Evolutionary conservation across 331 rosid species (phyloP).

Genomic region (Malus hybrid): DNA sequence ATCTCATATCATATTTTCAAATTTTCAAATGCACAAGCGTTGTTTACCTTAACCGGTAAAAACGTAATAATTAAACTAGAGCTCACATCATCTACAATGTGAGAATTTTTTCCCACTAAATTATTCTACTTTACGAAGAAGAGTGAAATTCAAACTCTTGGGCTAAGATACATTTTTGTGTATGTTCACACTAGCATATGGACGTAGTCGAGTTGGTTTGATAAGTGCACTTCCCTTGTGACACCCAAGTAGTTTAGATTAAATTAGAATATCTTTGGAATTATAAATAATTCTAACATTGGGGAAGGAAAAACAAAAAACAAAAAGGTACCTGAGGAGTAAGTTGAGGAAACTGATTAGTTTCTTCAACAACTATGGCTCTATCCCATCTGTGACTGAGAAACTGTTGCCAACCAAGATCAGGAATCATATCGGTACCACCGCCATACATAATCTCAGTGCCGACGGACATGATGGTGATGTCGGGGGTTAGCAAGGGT

Average conservation of each 20-base stretch:
- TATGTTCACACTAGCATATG: too few species aligned
- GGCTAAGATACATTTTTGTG: too few species aligned
- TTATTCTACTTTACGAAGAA: too few species aligned
- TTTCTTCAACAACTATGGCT: conserved; percentile 55
- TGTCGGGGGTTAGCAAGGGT: conserved; percentile 77
- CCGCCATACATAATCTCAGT: conserved; percentile 74
- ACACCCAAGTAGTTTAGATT: too few species aligned
- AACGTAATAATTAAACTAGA: neutral
- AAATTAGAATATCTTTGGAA: too few species aligned
- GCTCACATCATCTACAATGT: neutral
- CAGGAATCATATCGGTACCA: conserved; percentile 40
- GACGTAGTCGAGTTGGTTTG: too few species aligned
- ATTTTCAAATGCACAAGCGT: neutral
- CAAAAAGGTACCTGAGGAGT: conserved; percentile 41
- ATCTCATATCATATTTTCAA: neutral
- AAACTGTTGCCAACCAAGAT: conserved; percentile 46
- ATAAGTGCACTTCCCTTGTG: too few species aligned
- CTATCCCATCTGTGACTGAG: conserved; percentile 66
- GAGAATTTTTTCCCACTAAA: neutral
- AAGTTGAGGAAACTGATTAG: conserved; percentile 60
- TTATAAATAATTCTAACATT: too few species aligned
- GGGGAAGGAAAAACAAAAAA: neutral
- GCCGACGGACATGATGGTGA: conserved; percentile 74
- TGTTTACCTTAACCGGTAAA: neutral
- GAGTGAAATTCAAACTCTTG: too few species aligned